Evolutionary conservation across 345 rosid species (phyloP).

Genomic region (Syzygium grande): DNA sequence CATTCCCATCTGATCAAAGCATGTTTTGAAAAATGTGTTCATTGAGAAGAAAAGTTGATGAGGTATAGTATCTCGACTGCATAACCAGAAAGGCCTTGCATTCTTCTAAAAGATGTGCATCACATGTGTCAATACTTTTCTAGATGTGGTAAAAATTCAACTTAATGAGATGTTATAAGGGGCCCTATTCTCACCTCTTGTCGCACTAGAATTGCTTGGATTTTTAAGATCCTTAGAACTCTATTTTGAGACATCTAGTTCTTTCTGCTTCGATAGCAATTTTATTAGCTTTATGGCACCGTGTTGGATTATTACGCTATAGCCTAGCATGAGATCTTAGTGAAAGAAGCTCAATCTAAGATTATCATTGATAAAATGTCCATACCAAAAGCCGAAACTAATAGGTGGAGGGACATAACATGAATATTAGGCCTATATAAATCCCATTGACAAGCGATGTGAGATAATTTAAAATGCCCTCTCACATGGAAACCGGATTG

Average conservation of each 20-base stretch:
- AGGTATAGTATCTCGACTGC: background rate
- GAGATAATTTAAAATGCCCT: background rate
- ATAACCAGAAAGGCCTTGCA: background rate
- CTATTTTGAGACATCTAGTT: background rate
- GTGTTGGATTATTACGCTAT: background rate
- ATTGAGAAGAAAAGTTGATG: background rate
- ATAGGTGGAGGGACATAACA: background rate
- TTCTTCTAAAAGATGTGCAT: background rate
- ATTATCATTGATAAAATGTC: background rate
- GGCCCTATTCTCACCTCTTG: background rate
- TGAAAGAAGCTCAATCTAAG: background rate
- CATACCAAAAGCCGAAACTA: background rate
- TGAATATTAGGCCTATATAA: background rate
- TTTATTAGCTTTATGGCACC: background rate
- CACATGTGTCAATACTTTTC: background rate
- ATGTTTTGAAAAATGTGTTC: background rate
- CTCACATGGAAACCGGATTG: background rate
- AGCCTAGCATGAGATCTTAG: background rate
- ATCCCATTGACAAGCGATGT: background rate
- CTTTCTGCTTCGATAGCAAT: background rate
- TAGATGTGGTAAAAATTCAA: background rate
- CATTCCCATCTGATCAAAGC: background rate
- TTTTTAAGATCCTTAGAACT: background rate
- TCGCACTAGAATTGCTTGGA: background rate
- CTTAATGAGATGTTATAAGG: background rate